Base-by-base conservation (phyloP, 768 basidiomycete genomes). In the Calocybe indica region DNA sequence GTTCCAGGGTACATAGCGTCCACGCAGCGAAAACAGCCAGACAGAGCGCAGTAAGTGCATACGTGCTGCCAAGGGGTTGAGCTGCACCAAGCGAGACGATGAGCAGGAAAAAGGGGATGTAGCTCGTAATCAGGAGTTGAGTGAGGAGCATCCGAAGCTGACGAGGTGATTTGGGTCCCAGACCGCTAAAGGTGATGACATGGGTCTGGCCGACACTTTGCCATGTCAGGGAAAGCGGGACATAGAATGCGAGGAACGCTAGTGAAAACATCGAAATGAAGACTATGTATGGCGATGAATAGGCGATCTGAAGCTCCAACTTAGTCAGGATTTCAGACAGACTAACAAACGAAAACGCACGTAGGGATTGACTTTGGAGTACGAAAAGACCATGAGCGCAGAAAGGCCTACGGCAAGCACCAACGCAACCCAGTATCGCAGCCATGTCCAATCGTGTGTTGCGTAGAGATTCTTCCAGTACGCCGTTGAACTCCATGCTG, bases 391-490 rank as follows among this genome's bases (percentile, higher is more conserved):
- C 5, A 88, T 63, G 1, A 70, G 67, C 1, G 61, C 66, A 52
- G 85, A 78, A 2, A 76, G 53, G 6, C 62, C 72, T 2, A 73
- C 53, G 1, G 71, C 66, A 8, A 82, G 52, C 6, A 72, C 40
- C 35, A 87, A 54, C 1, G 82, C 73, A 1, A 82, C 54, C 79
- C 84, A 88, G 58, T 88, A 83, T 46, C 79, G 78, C 15, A 70
- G 65, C 65, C 80, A 81, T 37, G 64, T 68, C 39, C 54, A 34
- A 51, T 45, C 42, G 28, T 12, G 14, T 30, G 30, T 22, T 4
- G 22, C 22, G 22, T 22, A 22, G 22, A 22, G 22, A 22, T 22
- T 22, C 22, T 22, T 22, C 22, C 22, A 22, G 22, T 22, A 22
- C 22, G 22, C 22, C 22, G 22, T 22, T 22, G 22, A 22, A 22